Conservation (phyloP, 148 eudicot species). For the Rhododendron kiyosumense region DNA sequence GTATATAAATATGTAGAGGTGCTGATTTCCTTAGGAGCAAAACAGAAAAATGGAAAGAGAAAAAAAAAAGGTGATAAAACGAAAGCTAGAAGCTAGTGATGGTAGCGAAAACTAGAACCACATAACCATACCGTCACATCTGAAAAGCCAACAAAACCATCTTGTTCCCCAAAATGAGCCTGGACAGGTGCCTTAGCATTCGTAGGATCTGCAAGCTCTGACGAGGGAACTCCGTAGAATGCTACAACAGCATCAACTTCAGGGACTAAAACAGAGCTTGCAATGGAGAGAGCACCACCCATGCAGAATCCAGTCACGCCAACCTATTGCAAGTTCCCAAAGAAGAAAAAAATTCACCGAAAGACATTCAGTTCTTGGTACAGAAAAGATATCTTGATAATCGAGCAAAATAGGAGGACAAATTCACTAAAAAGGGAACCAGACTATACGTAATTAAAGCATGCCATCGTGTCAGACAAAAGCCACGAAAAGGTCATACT, state of each 20-base stretch:
- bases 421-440: background rate
- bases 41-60: background rate
- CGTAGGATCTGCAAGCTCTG: constrained; percentile 72
- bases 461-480: background rate
- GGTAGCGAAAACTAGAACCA: background rate
- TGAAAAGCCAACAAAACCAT: constrained; percentile 76
- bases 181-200: constrained; percentile 77
- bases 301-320: constrained; percentile 96
- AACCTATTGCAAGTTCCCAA: constrained; percentile 34
- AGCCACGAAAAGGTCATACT: background rate
- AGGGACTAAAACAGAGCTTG: constrained; percentile 73
- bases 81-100: background rate
- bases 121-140: constrained; percentile 60
- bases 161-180: constrained; percentile 80
- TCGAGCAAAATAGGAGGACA: background rate
- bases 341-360: background rate
- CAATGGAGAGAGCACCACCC: constrained; percentile 95
- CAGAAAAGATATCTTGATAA: background rate
- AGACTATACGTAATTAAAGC: background rate
- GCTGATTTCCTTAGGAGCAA: background rate
- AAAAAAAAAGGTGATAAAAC: background rate
- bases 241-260: constrained; percentile 80
- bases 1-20: background rate
- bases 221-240: constrained; percentile 84
- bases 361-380: background rate